These are phyloP conservation scores for Xylariaceae sp. DNA, from an alignment of 2,329 filamentous ascomycete genomes.

Conservation along the genomic window DNA sequence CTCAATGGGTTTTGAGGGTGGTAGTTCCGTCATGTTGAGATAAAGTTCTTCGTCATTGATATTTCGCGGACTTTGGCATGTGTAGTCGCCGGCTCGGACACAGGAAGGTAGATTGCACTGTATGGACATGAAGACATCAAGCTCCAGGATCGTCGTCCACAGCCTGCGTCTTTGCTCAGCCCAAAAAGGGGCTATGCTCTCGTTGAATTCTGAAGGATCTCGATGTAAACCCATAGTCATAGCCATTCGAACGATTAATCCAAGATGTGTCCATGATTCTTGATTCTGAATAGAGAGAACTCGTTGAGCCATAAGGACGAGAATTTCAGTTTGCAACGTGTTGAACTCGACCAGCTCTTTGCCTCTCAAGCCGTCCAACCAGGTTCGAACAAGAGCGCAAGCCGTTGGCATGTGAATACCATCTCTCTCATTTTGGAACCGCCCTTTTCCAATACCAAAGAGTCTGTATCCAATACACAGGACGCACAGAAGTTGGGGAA, in stretches of 20 bases:
- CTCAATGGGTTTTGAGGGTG: slow-evolving; percentile 47
- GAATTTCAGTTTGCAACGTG: slow-evolving; percentile 44
- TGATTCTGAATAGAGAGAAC: slow-evolving; percentile 47
- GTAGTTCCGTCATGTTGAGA: slow-evolving; percentile 46
- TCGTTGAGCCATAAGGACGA: slow-evolving; percentile 50
- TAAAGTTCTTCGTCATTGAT: slow-evolving; percentile 49
- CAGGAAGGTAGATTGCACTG: slow-evolving; percentile 49
- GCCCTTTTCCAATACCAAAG: slow-evolving; percentile 46
- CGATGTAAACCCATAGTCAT: slow-evolving; percentile 58
- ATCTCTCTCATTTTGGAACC: slow-evolving; percentile 48
- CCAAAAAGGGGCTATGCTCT: slow-evolving; percentile 46
- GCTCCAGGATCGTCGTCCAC: slow-evolving; percentile 55
- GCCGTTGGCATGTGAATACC: slow-evolving; percentile 56
- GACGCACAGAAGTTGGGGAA: slow-evolving; percentile 51
- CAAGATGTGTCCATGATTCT: slow-evolving; percentile 53
- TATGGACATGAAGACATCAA: slow-evolving; percentile 53
- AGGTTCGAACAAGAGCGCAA: slow-evolving; percentile 50
- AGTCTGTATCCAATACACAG: slow-evolving; percentile 52
- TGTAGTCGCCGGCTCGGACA: slow-evolving; percentile 51
- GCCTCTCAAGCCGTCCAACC: slow-evolving; percentile 49
- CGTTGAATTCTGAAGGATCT: slow-evolving; percentile 51
- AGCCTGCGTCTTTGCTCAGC: slow-evolving; percentile 52
- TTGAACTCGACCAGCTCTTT: slow-evolving; percentile 51
- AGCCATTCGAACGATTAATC: slow-evolving; percentile 51
- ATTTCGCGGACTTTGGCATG: slow-evolving; percentile 50